These are phyloP conservation scores for Aspergillus tanneri DNA, from an alignment of 2,329 filamentous ascomycete species.

Conservation along the genomic window DNA sequence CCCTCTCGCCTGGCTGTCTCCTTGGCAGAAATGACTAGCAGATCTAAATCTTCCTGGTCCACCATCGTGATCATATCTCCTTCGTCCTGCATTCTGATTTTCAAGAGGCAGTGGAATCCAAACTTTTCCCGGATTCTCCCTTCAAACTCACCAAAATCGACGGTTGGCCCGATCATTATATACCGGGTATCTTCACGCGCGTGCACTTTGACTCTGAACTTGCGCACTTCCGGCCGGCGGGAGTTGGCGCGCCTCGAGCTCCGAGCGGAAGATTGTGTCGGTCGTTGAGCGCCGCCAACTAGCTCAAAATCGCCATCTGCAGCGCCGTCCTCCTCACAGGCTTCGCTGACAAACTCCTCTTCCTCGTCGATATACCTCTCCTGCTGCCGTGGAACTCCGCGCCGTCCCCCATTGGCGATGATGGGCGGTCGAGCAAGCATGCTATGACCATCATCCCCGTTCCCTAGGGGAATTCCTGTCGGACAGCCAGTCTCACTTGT, in stretches of 20 bases:
- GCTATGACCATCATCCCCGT: slow-evolving; percentile 58
- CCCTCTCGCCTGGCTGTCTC: slow-evolving; percentile 69
- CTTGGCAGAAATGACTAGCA: slow-evolving; percentile 72
- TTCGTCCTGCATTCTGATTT: slow-evolving; percentile 88
- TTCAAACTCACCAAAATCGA: slow-evolving; percentile 75
- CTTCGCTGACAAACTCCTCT: slow-evolving; percentile 68
- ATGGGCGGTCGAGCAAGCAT: slow-evolving; percentile 58
- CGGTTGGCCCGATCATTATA: slow-evolving; percentile 74
- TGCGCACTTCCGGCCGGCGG: slow-evolving; percentile 63
- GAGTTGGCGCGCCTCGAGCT: slow-evolving; percentile 31
- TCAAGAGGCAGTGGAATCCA: slow-evolving; percentile 59
- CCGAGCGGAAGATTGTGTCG: slow-evolving; percentile 31
- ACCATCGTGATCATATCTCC: slow-evolving; percentile 96
- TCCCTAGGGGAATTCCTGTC: slow-evolving; percentile 21
- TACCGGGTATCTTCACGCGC: slow-evolving; percentile 82
- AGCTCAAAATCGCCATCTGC: slow-evolving; percentile 79
- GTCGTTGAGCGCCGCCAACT: slow-evolving; percentile 53
- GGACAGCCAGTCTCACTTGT: slow-evolving; percentile 33
- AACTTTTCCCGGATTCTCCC: slow-evolving; percentile 86
- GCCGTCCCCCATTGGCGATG: slow-evolving; percentile 44
- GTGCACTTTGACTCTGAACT: slow-evolving; percentile 90
- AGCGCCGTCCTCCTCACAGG: slow-evolving; percentile 69
- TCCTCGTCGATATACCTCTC: slow-evolving; percentile 76
- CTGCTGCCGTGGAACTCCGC: slow-evolving; percentile 36
- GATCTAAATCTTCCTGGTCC: slow-evolving; percentile 92